These are phyloP conservation scores for Candida germanica DNA, from an alignment of 805 yeast genomes.

Conservation along the genomic window DNA sequence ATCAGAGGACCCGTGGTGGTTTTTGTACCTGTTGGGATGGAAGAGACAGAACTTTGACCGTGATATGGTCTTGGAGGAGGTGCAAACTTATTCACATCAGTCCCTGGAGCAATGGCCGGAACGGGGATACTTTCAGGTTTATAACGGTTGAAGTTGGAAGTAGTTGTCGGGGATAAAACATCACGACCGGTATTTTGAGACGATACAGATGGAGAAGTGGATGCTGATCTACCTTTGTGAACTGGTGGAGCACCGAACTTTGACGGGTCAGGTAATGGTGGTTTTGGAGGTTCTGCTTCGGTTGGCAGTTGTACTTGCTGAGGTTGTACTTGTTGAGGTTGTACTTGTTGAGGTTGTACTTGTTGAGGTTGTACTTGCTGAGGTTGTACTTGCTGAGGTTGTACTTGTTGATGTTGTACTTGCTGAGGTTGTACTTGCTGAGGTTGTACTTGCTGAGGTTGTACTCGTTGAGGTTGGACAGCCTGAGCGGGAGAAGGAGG, in stretches of 20 bases:
- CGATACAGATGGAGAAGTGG: slow-evolving; percentile 1
- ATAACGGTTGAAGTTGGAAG: not conserved
- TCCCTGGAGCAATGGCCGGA: slow-evolving; percentile 13
- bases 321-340: slow-evolving; percentile 10
- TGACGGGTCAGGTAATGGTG: slow-evolving; percentile 33
- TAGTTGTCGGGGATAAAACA: not conserved
- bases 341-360: slow-evolving; percentile 6
- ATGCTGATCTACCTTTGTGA: slow-evolving; percentile 22
- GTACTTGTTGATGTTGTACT: slow-evolving; percentile 1
- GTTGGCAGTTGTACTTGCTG: slow-evolving; percentile 6
- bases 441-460: slow-evolving; percentile 6
- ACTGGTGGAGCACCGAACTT: slow-evolving; percentile 43
- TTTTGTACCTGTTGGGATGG: not conserved
- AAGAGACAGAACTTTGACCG: not conserved
- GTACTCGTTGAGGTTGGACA: slow-evolving; percentile 2
- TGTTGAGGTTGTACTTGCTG: not conserved
- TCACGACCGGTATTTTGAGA: not conserved
- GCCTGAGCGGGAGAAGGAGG: slow-evolving; percentile 2
- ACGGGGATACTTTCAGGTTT: slow-evolving; percentile 4
- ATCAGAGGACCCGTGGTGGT: too few relatives aligned
- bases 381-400: slow-evolving; percentile 5
- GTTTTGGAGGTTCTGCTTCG: slow-evolving; percentile 13
- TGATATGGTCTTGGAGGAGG: slow-evolving; percentile 15
- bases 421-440: slow-evolving; percentile 7
- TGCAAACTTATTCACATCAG: slow-evolving; percentile 33